Evolutionary conservation across 192 early-diverging fungal species (phyloP).

Genomic region (Backusella tarrabulga): DNA sequence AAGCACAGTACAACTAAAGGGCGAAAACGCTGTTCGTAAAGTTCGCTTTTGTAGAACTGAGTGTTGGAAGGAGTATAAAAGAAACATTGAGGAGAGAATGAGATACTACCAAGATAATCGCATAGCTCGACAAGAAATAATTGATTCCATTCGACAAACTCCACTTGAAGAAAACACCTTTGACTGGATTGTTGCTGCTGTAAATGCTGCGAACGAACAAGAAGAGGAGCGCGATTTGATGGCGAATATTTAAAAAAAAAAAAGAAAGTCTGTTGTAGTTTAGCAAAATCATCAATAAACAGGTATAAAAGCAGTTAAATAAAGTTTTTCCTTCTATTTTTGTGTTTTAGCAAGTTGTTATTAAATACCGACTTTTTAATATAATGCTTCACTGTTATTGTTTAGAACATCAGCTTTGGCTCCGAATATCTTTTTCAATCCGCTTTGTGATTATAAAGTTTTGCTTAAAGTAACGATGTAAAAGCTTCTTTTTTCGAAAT

Average conservation of each 20-base stretch:
- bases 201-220: not conserved
- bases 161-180: not conserved
- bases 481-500: not conserved
- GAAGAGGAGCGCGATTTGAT: conserved; percentile 3
- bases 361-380: too few species aligned
- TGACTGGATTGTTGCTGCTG: conserved; percentile 8
- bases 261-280: not conserved
- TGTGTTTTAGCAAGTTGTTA: not conserved
- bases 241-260: not conserved
- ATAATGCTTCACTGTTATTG: not conserved
- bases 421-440: not conserved
- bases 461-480: not conserved
- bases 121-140: not conserved
- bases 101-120: not conserved
- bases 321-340: not conserved
- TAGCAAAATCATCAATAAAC: too few species aligned
- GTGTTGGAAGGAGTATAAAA: conserved; percentile 1
- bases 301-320: too few species aligned
- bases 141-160: not conserved
- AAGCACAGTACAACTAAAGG: not conserved
- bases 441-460: not conserved
- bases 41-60: conserved; percentile 1
- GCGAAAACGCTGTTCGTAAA: not conserved
- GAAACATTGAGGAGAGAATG: not conserved
- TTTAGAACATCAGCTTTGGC: not conserved